These are phyloP conservation scores for Sophora flavescens DNA, from an alignment of 306 rosid genomes.

Conservation along the genomic window DNA sequence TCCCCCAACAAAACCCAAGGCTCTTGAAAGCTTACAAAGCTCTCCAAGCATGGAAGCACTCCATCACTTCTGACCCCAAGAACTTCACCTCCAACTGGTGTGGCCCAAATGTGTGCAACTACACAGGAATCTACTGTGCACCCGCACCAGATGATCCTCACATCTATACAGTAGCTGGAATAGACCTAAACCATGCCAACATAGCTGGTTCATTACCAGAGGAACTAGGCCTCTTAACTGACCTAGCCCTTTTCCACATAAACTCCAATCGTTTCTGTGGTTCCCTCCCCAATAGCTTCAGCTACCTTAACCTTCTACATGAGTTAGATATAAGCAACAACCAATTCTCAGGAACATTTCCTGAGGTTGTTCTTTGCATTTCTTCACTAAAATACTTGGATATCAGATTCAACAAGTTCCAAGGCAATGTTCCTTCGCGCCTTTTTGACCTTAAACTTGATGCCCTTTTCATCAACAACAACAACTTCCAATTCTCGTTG, in stretches of 20 bases:
- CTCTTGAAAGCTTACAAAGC: slow-evolving; percentile 78
- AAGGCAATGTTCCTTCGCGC: slow-evolving; percentile 62
- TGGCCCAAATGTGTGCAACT: slow-evolving; percentile 81
- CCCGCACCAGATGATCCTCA: slow-evolving; percentile 70
- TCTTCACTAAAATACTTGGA: slow-evolving; percentile 65
- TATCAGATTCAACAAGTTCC: slow-evolving; percentile 70
- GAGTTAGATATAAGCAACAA: slow-evolving; percentile 88
- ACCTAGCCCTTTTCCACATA: slow-evolving; percentile 76
- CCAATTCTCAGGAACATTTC: slow-evolving; percentile 72
- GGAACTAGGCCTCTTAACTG: slow-evolving; percentile 77
- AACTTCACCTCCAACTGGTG: slow-evolving; percentile 76
- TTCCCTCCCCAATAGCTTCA: slow-evolving; percentile 58
- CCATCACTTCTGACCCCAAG: slow-evolving; percentile 71
- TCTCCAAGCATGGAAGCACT: slow-evolving; percentile 86
- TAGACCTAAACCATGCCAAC: slow-evolving; percentile 82
- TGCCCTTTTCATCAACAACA: slow-evolving; percentile 81
- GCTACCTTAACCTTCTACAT: slow-evolving; percentile 55
- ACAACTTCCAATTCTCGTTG: slow-evolving; percentile 61
- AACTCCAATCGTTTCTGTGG: slow-evolving; percentile 87
- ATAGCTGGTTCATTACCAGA: slow-evolving; percentile 73
- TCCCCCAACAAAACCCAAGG: slow-evolving; percentile 61
- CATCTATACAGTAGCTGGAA: slow-evolving; percentile 77
- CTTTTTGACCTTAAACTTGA: slow-evolving; percentile 77
- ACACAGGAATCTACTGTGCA: slow-evolving; percentile 85
- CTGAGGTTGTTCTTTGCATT: slow-evolving; percentile 58